Conservation (phyloP, 2,329 filamentous ascomycete species). For the Cercospora sp. region DNA sequence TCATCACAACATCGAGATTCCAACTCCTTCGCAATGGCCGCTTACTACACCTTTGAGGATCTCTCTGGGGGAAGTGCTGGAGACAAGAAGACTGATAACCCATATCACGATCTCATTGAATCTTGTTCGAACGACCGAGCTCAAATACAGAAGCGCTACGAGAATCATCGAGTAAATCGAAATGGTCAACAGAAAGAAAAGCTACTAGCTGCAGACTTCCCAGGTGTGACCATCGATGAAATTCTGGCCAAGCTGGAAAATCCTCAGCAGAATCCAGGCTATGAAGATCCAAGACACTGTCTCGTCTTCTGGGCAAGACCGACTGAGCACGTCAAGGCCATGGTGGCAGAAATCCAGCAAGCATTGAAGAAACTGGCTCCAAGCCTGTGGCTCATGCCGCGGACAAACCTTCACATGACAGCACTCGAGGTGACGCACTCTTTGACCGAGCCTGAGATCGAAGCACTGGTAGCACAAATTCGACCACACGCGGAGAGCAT, state of each 20-base stretch:
- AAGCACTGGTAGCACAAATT: constrained; percentile 60
- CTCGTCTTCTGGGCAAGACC: constrained; percentile 88
- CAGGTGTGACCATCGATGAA: constrained; percentile 72
- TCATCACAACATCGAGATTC: background rate
- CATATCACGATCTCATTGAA: constrained; percentile 72
- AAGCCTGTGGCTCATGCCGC: constrained; percentile 87
- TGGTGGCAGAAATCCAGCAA: constrained; percentile 70
- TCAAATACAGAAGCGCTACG: constrained; percentile 71
- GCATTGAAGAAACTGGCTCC: constrained; percentile 64
- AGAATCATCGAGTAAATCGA: constrained; percentile 69
- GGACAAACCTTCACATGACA: constrained; percentile 78
- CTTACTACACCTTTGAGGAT: constrained; percentile 42
- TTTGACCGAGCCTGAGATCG: constrained; percentile 68
- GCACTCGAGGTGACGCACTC: constrained; percentile 82
- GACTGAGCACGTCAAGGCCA: constrained; percentile 65
- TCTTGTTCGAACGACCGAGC: constrained; percentile 64
- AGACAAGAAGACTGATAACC: constrained; percentile 58
- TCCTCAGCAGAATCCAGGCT: constrained; percentile 64
- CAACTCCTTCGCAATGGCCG: constrained; percentile 32
- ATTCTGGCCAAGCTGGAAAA: constrained; percentile 70
- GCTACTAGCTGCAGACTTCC: constrained; percentile 68
- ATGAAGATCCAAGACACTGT: constrained; percentile 74
- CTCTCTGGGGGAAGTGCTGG: constrained; percentile 32
- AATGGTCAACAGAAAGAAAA: constrained; percentile 75
- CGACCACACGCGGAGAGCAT: constrained; percentile 59